Conservation (phyloP, 2,329 filamentous ascomycete genomes). For the Lasiodiplodia sp. region DNA sequence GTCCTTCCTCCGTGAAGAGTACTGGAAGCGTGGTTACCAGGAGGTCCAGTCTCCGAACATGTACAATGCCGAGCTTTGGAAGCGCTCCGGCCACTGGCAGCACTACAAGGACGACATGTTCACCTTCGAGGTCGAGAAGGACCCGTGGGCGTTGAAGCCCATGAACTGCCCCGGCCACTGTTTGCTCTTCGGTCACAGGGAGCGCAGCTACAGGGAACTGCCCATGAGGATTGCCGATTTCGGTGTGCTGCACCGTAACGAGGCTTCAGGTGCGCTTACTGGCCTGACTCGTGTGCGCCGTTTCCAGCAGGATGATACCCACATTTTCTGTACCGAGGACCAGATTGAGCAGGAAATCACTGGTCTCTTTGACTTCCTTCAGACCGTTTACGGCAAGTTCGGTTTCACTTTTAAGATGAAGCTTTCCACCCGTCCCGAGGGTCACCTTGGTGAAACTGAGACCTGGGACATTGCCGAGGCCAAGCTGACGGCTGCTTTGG, state of each 20-base stretch:
- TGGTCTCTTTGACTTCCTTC: slow-evolving; percentile 85
- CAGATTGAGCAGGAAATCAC: slow-evolving; percentile 80
- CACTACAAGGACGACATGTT: slow-evolving; percentile 87
- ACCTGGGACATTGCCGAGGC: slow-evolving; percentile 90
- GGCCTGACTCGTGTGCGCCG: slow-evolving; percentile 84
- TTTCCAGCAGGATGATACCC: slow-evolving; percentile 90
- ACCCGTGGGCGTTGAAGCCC: slow-evolving; percentile 84
- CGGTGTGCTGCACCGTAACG: slow-evolving; percentile 84
- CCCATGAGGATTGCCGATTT: slow-evolving; percentile 89
- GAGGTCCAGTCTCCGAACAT: slow-evolving; percentile 97
- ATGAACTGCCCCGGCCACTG: slow-evolving; percentile 97
- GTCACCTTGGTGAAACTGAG: slow-evolving; percentile 83
- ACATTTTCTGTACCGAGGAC: slow-evolving; percentile 87
- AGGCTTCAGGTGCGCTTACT: slow-evolving; percentile 80
- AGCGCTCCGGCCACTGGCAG: slow-evolving; percentile 92
- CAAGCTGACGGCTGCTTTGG: slow-evolving; percentile 78
- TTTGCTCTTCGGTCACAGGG: slow-evolving; percentile 77
- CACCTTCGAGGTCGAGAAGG: slow-evolving; percentile 83
- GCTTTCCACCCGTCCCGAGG: slow-evolving; percentile 88
- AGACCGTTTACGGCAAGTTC: slow-evolving; percentile 79
- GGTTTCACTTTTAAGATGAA: slow-evolving; percentile 93
- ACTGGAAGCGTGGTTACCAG: slow-evolving; percentile 91
- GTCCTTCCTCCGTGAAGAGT: slow-evolving; percentile 81
- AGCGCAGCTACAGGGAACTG: slow-evolving; percentile 78
- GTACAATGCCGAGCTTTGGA: slow-evolving; percentile 93